phyloP scores from a whole-genome alignment of 768 basidiomycete species.

The Piloderma croceum region DNA sequence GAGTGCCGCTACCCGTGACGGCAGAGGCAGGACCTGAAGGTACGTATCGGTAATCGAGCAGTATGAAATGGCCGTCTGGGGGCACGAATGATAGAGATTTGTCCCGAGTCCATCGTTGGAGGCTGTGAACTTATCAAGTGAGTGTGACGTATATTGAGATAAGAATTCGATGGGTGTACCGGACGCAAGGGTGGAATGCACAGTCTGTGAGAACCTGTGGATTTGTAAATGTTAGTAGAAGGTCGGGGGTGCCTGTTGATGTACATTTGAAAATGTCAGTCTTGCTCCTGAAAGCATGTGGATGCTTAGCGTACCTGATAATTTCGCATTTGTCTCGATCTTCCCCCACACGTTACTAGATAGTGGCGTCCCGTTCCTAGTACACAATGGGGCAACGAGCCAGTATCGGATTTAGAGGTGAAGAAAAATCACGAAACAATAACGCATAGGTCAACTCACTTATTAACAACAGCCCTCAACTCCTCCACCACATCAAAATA shows the following conservation, averaged over 20 bases:
- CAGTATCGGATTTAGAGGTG: too few species aligned
- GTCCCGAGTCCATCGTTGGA: conserved; percentile 75
- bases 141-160: conserved; percentile 1
- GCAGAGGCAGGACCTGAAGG: conserved; percentile 24
- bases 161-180: conserved; percentile 43
- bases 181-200: conserved; percentile 89
- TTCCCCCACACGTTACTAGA: conserved; percentile 16
- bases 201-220: conserved; percentile 69
- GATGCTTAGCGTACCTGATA: conserved; percentile 18
- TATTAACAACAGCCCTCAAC: conserved; percentile 71
- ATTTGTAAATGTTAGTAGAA: conserved; percentile 71
- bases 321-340: conserved; percentile 14
- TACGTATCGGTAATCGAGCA: conserved; percentile 77
- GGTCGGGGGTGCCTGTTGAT: conserved; percentile 77
- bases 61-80: conserved; percentile 82
- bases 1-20: conserved; percentile 33
- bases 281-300: background rate
- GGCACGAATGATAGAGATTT: conserved; percentile 85
- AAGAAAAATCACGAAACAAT: background rate
- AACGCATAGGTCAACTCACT: too few species aligned
- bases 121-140: conserved; percentile 34
- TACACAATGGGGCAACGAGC: too few species aligned
- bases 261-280: too few species aligned
- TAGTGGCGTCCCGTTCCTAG: conserved; percentile 14
- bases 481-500: conserved; percentile 89